Evolutionary conservation across 2,329 filamentous ascomycete species (phyloP), one percentile per base, ranked within the genome.

Genomic region (Exserohilum turcica): DNA sequence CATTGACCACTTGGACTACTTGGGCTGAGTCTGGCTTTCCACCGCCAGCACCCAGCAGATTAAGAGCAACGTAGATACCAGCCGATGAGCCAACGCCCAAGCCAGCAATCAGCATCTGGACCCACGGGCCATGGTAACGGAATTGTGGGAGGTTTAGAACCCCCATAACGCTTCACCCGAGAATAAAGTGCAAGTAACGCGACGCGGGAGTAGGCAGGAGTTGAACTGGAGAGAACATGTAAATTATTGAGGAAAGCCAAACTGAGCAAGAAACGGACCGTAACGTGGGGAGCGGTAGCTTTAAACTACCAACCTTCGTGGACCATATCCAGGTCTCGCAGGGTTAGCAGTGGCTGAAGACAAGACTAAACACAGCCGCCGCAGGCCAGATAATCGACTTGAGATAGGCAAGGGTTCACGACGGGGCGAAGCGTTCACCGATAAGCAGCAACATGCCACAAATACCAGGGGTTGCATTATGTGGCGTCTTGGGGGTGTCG

Each of bases 1-100:
- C 67, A 35, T 70, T 70, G 16, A 70, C 67, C 33, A 70, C 66
- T 48, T 70, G 65, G 10, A 70, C 65, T 10, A 68, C 65, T 45
- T 72, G 67, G 2, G 66, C 66, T n/a, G 66, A 67, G 38, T 68
- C 62, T 8, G 63, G 66, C 36, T 48, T 63, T 9, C 65, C 68
- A 15, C 68, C 68, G 37, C 68, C 66, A 32, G 67, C 68, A 39
- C 68, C 66, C 4, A 70, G 60, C 4, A 70, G 56, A 32, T 69
- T 70, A 16, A 70, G 64, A 27, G 67, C 65, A 27, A 71, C 62
- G 43, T 71, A 71, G 7, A 70, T 65, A 7, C 68, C 68, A 3
- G 68, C 67, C 3, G 66, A 66, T 6, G 64, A 55, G 27, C 67
- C 65, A n/a, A 68, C 65, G n/a, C 66, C 64, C 9, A 70, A 43